Evolutionary conservation across 1,284 basidiomycete species (phyloP), one percentile per base, ranked within the genome.

Genomic region (Ustilago bromivora): DNA sequence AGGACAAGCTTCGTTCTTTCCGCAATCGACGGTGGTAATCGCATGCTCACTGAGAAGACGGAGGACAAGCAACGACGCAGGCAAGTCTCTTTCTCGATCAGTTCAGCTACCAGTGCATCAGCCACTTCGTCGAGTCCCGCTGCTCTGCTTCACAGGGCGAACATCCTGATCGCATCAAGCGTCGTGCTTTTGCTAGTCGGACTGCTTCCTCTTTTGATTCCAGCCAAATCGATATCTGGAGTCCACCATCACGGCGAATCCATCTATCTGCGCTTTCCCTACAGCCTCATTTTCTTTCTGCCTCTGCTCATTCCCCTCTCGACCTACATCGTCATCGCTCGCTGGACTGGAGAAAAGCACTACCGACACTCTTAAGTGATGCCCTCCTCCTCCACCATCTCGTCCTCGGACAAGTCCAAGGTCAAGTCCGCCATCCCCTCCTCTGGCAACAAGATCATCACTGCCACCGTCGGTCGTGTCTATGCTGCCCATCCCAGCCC

Each of bases 341-440:
- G 82, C 32, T 85, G 82, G 81, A 84, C 81, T 11, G 81, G 78
- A 32, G 80, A 81, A 23, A 77, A 81, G 61, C 72, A 75, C 38
- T 80, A 76, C 47, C 66, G 79, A 17, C 79, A 79, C 54, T 76
- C 79, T 2, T 79, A 40, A 68, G 51, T 59, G 51, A 82, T 84
- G 78, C 84, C 84, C 8, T 81, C 84, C 31, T 73, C 77, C 9
- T 83, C 75, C 54, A 83, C 81, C 56, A 78, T 84, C 58, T 72
- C 80, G 46, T 81, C 83, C 5, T 74, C 79, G 57, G 79, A 83
- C 72, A 86, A 86, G 71, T 80, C 84, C 64, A 79, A 80, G 66
- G 79, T 86, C 61, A 86, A 86, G 56, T 81, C 79, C 1, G 76
- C 81, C 43, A 73, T 84, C 23, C 79, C 84, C 4, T 82, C 84